Evolutionary conservation across 768 basidiomycete species (phyloP), one percentile per base, ranked within the genome.

Genomic region (Leccinum olivaceopallidum): DNA sequence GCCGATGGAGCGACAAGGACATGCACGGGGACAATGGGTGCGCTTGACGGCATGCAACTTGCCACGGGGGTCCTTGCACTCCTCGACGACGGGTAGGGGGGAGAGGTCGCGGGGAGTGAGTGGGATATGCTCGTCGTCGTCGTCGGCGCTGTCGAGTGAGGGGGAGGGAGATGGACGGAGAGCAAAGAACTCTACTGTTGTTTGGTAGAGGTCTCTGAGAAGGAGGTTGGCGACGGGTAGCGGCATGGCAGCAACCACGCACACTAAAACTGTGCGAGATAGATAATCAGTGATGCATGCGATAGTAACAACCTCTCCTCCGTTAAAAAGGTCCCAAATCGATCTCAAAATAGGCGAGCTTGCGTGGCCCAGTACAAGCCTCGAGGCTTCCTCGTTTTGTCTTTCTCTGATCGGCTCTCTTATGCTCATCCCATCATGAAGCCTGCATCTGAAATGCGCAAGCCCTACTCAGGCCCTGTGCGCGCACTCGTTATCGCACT

Each of bases 401-500:
- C 10, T 32, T n/a, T 8, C 49, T 49, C 47, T 9, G 47, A 20
- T 22, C 44, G n/a, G 20, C 0, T 42, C 16, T 16, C 14, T 10
- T 47, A 14, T 47, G 16, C n/a, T 22, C 48, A 26, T 5, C 13
- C 49, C 49, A 24, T 26, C 50, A 68, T 60, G 60, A 83, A 85
- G 73, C 76, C 81, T 48, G 73, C 80, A n/a, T 76, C 81, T 14
- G 85, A 86, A 70, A 85, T 84, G 67, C 83, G 90, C 58, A 90
- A 89, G 73, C 90, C 90, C 24, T 91, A 90, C 72, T 79, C 75
- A 7, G 90, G 90, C 51, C 67, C 79, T 13, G 75, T 77, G 18
- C 81, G 89, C 65, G 83, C 87, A 60, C 82, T 92, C 57, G 89
- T 88, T 63, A 81, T 92, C 66, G 90, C 90, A 6, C 83, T 92